These are phyloP conservation scores for Fusarium buxicola DNA, from an alignment of 2,329 filamentous ascomycete genomes.

Conservation along the genomic window DNA sequence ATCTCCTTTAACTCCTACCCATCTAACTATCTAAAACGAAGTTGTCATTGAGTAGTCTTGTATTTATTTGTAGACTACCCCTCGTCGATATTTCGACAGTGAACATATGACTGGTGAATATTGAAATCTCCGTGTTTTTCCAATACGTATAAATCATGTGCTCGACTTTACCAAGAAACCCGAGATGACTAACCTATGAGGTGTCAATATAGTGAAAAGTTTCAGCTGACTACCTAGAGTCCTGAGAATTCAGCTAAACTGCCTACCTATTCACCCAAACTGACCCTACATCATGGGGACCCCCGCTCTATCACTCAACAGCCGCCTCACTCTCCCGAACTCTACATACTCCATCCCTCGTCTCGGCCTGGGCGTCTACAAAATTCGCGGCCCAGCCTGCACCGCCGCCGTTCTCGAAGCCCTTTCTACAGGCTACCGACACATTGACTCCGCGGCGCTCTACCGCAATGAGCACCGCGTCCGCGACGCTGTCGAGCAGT, in stretches of 20 bases:
- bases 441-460: conserved; percentile 71
- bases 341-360: conserved; percentile 63
- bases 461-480: conserved; percentile 78
- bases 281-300: conserved; percentile 2
- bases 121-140: too few relatives aligned
- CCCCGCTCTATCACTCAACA: conserved; percentile 23
- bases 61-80: too few relatives aligned
- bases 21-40: too few relatives aligned
- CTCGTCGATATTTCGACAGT: too few relatives aligned
- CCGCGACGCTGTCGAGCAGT: conserved; percentile 70
- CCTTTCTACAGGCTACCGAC: conserved; percentile 68
- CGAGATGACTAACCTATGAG: too few relatives aligned
- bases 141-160: too few relatives aligned
- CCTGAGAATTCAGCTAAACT: neutral
- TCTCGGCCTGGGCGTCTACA: conserved; percentile 79
- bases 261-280: neutral
- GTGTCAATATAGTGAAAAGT: too few relatives aligned
- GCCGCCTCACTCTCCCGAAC: conserved; percentile 39
- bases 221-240: too few relatives aligned
- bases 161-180: too few relatives aligned
- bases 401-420: conserved; percentile 68
- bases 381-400: conserved; percentile 65
- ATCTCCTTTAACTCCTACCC: too few relatives aligned
- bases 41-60: too few relatives aligned
- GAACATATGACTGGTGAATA: too few relatives aligned